Conservation (phyloP, 305 asterid species). For the Fraxinus platypoda region DNA sequence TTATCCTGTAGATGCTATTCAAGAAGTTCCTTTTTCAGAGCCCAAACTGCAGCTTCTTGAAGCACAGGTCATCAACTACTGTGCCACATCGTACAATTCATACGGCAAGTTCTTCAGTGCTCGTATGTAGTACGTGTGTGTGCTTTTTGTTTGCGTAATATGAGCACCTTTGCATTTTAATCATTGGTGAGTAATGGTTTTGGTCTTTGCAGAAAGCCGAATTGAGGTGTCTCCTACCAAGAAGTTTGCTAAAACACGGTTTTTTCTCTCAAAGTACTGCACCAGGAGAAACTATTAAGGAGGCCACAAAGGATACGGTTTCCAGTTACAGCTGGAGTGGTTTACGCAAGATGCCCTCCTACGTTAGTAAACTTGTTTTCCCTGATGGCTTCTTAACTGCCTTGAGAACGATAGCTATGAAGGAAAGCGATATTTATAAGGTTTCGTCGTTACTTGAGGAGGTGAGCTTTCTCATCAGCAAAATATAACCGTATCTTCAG, state of each 20-base stretch:
- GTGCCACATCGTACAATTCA: background rate
- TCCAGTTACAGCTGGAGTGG: conserved; percentile 76
- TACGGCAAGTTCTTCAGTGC: conserved; percentile 7
- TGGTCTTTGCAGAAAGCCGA: conserved; percentile 62
- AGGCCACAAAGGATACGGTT: conserved; percentile 23
- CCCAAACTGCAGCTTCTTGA: conserved; percentile 82
- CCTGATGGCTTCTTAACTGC: conserved; percentile 80
- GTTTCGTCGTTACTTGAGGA: conserved; percentile 75
- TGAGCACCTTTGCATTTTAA: background rate
- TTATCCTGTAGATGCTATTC: conserved; percentile 79
- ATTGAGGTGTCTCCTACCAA: conserved; percentile 72
- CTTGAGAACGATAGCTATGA: conserved; percentile 81
- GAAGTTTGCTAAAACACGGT: conserved; percentile 62
- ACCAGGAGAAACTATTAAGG: conserved; percentile 32
- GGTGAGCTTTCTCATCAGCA: conserved; percentile 39
- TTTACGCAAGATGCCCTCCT: conserved; percentile 66
- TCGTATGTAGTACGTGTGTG: background rate
- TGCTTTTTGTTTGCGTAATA: background rate
- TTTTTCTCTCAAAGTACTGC: conserved; percentile 54
- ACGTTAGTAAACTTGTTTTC: conserved; percentile 61
- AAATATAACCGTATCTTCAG: background rate
- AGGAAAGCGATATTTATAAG: conserved; percentile 61
- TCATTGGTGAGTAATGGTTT: conserved; percentile 10
- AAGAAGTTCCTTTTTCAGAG: conserved; percentile 57
- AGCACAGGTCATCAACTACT: conserved; percentile 62